These are phyloP conservation scores for Synchytrium microbalum DNA, from an alignment of 371 early-diverging fungal genomes.

Conservation along the genomic window DNA sequence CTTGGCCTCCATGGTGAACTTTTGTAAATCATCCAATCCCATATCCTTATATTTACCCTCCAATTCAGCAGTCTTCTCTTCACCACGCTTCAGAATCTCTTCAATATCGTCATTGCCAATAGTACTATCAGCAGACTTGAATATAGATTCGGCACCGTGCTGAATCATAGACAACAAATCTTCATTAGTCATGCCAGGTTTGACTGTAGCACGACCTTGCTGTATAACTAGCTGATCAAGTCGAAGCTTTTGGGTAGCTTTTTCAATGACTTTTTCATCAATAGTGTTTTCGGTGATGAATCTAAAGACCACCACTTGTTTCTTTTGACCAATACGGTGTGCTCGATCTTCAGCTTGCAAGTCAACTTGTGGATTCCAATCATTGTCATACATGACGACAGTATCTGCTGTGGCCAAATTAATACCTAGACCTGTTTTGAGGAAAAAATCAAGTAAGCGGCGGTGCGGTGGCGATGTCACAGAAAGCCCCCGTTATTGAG, in stretches of 20 bases:
- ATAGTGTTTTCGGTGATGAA: conserved; percentile 96
- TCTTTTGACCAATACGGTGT: conserved; percentile 99
- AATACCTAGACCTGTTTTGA: conserved; percentile 51
- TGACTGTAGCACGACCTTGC: conserved; percentile 34
- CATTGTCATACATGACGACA: conserved; percentile 91
- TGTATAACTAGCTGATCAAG: conserved; percentile 98
- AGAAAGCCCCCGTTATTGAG: too few species aligned
- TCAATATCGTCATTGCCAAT: conserved; percentile 77
- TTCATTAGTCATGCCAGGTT: conserved; percentile 47
- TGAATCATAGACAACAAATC: conserved; percentile 93
- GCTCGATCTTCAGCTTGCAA: conserved; percentile 89
- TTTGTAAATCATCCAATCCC: conserved; percentile 83
- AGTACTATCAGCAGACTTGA: conserved; percentile 52
- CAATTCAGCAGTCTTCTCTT: conserved; percentile 85
- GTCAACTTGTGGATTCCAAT: conserved; percentile 94
- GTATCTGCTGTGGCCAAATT: conserved; percentile 84
- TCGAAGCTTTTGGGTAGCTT: conserved; percentile 93
- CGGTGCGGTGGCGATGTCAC: too few species aligned
- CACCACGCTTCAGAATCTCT: conserved; percentile 73
- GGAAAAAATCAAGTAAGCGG: too few species aligned
- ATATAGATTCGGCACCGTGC: conserved; percentile 89
- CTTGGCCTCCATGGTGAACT: conserved; percentile 57
- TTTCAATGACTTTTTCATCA: conserved; percentile 96
- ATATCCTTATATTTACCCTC: conserved; percentile 79
- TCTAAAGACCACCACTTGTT: conserved; percentile 95